Conservation (phyloP, 495 filamentous ascomycete genomes). For the Penicillium samsonianum region DNA sequence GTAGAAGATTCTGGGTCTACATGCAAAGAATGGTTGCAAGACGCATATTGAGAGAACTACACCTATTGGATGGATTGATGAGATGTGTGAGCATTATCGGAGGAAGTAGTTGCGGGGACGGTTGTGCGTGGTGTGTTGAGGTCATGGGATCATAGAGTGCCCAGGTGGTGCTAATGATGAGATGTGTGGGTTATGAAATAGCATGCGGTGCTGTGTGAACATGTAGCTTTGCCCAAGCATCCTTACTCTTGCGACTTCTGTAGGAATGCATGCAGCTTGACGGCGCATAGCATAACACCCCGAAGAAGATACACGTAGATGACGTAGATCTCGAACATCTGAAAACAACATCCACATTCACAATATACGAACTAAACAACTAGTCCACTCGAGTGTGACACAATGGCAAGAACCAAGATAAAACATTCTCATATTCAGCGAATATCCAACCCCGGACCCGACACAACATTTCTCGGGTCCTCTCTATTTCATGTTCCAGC, state of each 20-base stretch:
- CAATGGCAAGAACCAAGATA: slow-evolving; percentile 8
- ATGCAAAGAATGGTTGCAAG: too few relatives aligned
- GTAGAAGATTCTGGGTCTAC: too few relatives aligned
- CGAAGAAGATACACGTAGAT: neutral
- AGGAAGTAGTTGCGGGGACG: too few relatives aligned
- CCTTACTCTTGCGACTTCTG: neutral
- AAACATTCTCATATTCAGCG: slow-evolving; percentile 9
- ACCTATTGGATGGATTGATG: too few relatives aligned
- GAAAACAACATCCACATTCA: neutral
- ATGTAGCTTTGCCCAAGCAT: too few relatives aligned
- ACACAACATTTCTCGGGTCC: slow-evolving; percentile 5
- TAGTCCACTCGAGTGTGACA: slow-evolving; percentile 4
- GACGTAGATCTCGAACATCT: neutral
- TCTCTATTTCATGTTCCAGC: slow-evolving; percentile 14
- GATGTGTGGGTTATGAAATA: too few relatives aligned
- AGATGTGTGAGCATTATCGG: too few relatives aligned
- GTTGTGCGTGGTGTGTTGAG: too few relatives aligned
- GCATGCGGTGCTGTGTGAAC: too few relatives aligned
- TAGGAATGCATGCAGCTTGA: neutral
- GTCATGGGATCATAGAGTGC: too few relatives aligned
- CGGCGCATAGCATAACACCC: neutral
- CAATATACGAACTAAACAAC: slow-evolving; percentile 8
- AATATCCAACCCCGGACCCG: slow-evolving; percentile 9
- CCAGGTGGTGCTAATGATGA: too few relatives aligned
- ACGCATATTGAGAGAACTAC: too few relatives aligned